Conservation (phyloP, 345 rosid genomes). For the Syzygium grande region DNA sequence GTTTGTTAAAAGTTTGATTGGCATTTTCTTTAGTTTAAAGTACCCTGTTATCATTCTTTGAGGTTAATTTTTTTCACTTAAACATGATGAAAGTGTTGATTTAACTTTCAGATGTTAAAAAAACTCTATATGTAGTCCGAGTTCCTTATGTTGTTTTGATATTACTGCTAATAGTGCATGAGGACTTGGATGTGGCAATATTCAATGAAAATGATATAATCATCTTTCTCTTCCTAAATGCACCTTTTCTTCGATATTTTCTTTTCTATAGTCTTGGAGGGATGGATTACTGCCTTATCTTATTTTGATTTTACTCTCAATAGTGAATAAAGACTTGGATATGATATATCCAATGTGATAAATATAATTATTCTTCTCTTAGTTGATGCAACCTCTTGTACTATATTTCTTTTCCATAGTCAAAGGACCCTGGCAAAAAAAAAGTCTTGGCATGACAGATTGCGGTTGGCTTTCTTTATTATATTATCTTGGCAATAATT, state of each 20-base stretch:
- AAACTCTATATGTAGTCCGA: neutral
- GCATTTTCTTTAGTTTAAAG: neutral
- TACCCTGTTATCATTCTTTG: neutral
- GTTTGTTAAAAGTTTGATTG: neutral
- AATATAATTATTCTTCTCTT: neutral
- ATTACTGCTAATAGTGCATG: neutral
- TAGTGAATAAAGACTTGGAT: neutral
- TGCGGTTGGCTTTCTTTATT: neutral
- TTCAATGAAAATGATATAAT: neutral
- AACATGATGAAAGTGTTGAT: neutral
- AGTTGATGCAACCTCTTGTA: neutral
- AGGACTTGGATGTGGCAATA: neutral
- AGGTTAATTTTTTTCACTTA: neutral
- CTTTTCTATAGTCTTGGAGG: neutral
- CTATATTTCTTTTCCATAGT: neutral
- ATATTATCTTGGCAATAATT: neutral
- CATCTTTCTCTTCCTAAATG: neutral
- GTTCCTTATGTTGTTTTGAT: neutral
- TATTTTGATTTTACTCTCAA: neutral
- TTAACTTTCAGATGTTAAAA: neutral
- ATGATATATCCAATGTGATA: neutral
- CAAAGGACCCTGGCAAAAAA: neutral
- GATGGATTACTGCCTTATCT: neutral
- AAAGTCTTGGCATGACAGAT: neutral
- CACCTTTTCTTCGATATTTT: neutral